Percentiles rank a stretch among this genome's conserved stretches.
phyloP scores from a whole-genome alignment of 176 grass and related monocot genomes.

The Oryza rufipogon region DNA sequence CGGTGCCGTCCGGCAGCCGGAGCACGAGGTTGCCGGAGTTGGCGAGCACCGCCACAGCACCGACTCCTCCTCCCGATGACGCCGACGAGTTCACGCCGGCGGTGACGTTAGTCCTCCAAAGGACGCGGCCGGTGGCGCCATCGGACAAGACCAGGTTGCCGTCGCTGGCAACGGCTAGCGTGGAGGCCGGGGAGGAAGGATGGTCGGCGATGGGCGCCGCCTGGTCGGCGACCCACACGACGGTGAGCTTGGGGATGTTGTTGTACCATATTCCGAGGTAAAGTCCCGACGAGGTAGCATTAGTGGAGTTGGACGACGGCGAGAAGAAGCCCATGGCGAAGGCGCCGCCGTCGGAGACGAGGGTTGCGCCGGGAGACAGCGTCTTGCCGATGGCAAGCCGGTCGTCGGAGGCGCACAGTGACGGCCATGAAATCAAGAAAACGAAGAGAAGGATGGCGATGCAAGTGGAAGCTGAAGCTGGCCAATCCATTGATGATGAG shows the following conservation, averaged over 20 bases:
- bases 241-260: constrained; percentile 17
- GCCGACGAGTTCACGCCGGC: too few relatives aligned
- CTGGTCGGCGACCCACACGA: constrained; percentile 24
- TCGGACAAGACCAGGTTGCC: background rate
- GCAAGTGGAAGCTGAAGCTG: background rate
- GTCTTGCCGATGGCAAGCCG: constrained; percentile 13
- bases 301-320: background rate
- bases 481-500: background rate
- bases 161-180: background rate
- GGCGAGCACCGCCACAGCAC: background rate
- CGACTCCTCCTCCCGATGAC: background rate
- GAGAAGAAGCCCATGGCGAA: constrained; percentile 34
- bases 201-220: background rate
- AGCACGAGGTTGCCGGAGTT: constrained; percentile 48
- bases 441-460: background rate
- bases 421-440: background rate
- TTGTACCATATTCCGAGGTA: constrained; percentile 39
- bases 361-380: background rate
- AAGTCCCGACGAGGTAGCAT: background rate
- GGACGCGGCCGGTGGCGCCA: background rate
- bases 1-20: background rate
- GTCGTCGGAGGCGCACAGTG: constrained; percentile 6
- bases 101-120: background rate
- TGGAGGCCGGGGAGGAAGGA: background rate
- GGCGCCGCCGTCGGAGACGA: background rate